phyloP scores from a whole-genome alignment of 73 alveolate species.

The Symbiodinium pilosum region DNA sequence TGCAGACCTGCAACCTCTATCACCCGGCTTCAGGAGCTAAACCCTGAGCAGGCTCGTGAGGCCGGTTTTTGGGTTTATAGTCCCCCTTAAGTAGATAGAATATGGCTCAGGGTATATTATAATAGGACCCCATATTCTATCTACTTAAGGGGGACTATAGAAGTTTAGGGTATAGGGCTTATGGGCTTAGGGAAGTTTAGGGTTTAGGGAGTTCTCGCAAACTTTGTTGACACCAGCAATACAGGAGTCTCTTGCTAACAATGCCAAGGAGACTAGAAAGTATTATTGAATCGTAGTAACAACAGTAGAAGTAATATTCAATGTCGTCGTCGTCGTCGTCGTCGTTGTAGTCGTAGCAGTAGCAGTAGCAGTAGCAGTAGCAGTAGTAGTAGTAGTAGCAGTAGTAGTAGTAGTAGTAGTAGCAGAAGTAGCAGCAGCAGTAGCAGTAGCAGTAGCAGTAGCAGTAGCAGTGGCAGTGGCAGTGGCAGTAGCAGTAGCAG shows the following conservation, averaged over 20 bases:
- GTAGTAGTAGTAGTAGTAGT: not conserved
- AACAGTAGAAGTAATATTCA: not conserved
- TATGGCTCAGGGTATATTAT: too few species aligned
- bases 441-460: not conserved
- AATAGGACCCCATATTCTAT: too few species aligned
- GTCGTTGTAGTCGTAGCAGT: not conserved
- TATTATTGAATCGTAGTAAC: not conserved
- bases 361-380: not conserved
- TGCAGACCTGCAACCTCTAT: not conserved
- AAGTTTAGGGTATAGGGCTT: too few species aligned
- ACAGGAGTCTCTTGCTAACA: too few species aligned
- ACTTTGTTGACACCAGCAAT: too few species aligned
- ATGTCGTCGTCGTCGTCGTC: not conserved
- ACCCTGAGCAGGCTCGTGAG: constrained; percentile 4
- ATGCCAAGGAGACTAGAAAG: too few species aligned
- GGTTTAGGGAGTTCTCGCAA: too few species aligned
- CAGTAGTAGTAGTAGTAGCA: not conserved
- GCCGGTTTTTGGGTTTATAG: too few species aligned
- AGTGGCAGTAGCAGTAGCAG: not conserved
- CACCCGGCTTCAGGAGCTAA: not conserved
- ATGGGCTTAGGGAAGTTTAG: too few species aligned
- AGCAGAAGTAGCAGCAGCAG: not conserved
- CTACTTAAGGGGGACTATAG: too few species aligned
- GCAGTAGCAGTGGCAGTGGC: not conserved
- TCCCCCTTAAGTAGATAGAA: too few species aligned